Conservation (phyloP, 176 grass and related monocot species). For the Tuctoria greenei region DNA sequence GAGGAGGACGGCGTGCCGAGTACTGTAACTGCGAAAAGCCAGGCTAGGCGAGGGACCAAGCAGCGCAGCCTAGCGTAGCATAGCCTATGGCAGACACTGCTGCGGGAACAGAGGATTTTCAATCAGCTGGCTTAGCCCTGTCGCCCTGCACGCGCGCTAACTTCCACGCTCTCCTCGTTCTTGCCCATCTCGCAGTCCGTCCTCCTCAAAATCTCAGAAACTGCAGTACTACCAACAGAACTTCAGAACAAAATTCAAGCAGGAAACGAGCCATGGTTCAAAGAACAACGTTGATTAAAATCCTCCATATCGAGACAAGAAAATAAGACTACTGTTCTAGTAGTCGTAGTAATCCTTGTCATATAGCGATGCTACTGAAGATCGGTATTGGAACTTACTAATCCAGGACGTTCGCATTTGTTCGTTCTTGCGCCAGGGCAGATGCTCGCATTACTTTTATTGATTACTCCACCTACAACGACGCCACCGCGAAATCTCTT, state of each 20-base stretch:
- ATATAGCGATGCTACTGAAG: too few species aligned
- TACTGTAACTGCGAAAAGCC: too few species aligned
- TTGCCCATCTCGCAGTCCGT: neutral
- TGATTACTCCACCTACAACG: constrained; percentile 39
- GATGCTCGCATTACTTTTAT: constrained; percentile 22
- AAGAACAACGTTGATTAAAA: neutral
- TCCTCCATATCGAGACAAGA: neutral
- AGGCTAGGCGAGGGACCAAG: neutral
- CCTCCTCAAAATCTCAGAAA: neutral
- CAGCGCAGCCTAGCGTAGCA: neutral
- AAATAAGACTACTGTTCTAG: neutral
- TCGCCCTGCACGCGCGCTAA: neutral
- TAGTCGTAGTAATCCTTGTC: neutral
- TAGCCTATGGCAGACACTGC: neutral
- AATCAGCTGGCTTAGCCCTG: constrained; percentile 23
- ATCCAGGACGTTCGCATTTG: too few species aligned
- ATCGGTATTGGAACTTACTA: neutral
- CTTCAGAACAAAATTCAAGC: neutral
- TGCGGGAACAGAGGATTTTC: constrained; percentile 31
- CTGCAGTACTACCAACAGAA: neutral
- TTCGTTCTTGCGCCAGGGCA: too few species aligned
- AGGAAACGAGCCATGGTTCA: neutral
- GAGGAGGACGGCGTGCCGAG: neutral
- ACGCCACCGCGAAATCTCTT: constrained; percentile 28
- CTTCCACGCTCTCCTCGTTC: constrained; percentile 21